Percentiles rank a stretch among this genome's conserved stretches.
Evolutionary conservation across 805 yeast genomes (phyloP).

Genomic region (Yarrowia divulgata): DNA sequence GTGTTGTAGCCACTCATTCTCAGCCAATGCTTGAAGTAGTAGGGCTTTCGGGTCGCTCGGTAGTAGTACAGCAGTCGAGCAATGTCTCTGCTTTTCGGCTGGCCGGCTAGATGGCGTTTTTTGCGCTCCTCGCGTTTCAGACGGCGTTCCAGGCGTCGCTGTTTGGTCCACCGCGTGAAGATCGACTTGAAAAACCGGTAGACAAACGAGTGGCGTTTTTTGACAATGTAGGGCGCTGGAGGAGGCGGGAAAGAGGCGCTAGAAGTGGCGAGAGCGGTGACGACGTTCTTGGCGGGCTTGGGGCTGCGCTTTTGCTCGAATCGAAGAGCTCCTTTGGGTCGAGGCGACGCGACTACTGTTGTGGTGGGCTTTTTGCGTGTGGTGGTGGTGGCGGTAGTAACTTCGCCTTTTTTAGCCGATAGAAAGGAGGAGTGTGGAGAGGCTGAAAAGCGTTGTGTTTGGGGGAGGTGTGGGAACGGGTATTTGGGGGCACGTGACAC

Average conservation of each 20-base stretch:
- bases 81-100: conserved; percentile 23
- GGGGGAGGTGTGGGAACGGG: neutral
- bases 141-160: conserved; percentile 11
- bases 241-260: neutral
- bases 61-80: conserved; percentile 34
- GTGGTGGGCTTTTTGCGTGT: conserved; percentile 34
- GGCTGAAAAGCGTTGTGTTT: too few relatives aligned
- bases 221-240: conserved; percentile 15
- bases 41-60: conserved; percentile 34
- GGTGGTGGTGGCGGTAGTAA: conserved; percentile 37
- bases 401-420: conserved; percentile 33
- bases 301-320: conserved; percentile 12
- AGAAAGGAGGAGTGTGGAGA: neutral
- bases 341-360: conserved; percentile 7
- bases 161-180: conserved; percentile 34
- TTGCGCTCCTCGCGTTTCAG: neutral
- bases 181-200: conserved; percentile 32
- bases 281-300: neutral
- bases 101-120: neutral
- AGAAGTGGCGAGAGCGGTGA: neutral
- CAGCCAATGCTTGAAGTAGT: conserved; percentile 34
- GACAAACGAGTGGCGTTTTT: conserved; percentile 37
- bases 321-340: conserved; percentile 26
- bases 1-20: conserved; percentile 38
- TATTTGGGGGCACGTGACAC: conserved; percentile 11